A percentile compares a stretch with the other conserved stretches of the same genome.
phyloP scores from a whole-genome alignment of 2,329 filamentous ascomycete genomes.

The Tolypocladium paradoxum region DNA sequence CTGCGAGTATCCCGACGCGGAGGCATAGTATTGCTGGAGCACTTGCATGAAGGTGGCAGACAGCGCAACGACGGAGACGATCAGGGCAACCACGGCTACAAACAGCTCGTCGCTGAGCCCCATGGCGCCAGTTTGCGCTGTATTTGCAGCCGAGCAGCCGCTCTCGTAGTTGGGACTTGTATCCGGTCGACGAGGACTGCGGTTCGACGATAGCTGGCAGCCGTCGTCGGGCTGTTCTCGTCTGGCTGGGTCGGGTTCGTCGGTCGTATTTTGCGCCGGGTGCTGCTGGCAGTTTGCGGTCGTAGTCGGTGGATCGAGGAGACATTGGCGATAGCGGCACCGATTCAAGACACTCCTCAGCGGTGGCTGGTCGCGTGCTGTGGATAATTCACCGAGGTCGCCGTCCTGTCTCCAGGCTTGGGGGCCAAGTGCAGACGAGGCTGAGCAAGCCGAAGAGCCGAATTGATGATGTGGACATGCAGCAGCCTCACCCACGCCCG shows the following conservation, averaged over 20 bases:
- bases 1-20: constrained; percentile 36
- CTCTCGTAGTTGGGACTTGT: too few species aligned
- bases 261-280: not conserved
- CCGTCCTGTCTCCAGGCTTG: not conserved
- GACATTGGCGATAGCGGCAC: not conserved
- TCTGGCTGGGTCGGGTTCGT: not conserved
- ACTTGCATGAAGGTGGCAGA: constrained; percentile 35
- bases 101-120: constrained; percentile 17
- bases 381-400: not conserved
- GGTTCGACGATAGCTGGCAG: not conserved
- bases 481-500: not conserved
- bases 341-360: not conserved
- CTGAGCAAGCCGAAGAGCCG: not conserved
- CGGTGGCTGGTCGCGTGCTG: not conserved
- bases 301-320: not conserved
- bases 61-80: constrained; percentile 36
- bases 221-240: not conserved
- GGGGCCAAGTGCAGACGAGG: not conserved
- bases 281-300: not conserved
- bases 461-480: not conserved
- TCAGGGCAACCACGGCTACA: constrained; percentile 32
- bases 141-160: not conserved
- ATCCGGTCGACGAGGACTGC: not conserved
- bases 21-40: constrained; percentile 38
- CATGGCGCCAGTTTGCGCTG: not conserved